Evolutionary conservation across 2,329 filamentous ascomycete genomes (phyloP).

Genomic region (Phialemoniopsis sp.): DNA sequence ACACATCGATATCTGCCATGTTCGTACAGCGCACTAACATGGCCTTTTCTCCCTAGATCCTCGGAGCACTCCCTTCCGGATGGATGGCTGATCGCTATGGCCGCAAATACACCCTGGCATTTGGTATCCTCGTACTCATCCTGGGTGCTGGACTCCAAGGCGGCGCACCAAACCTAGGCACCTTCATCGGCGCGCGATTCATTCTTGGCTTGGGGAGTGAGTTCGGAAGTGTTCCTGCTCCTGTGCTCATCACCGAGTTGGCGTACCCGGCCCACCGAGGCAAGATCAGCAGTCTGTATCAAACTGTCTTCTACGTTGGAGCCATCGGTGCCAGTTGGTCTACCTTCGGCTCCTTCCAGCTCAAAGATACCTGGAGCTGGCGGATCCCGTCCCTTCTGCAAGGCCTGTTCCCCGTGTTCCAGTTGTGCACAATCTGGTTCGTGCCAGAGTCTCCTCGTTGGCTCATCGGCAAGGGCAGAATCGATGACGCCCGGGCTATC

Average conservation of each 20-base stretch:
- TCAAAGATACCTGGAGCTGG: slow-evolving; percentile 37
- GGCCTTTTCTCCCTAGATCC: no score
- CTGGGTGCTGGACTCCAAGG: slow-evolving; percentile 25
- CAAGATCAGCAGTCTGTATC: slow-evolving; percentile 39
- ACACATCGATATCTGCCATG: no score
- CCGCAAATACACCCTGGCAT: slow-evolving; percentile 28
- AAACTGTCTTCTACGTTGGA: slow-evolving; percentile 41
- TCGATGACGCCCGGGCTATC: not conserved
- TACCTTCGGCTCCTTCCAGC: slow-evolving; percentile 35
- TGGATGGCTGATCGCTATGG: slow-evolving; percentile 27
- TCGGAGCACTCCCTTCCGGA: slow-evolving; percentile 20
- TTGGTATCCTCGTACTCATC: slow-evolving; percentile 24
- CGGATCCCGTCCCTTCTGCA: slow-evolving; percentile 14
- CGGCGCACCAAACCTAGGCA: slow-evolving; percentile 15
- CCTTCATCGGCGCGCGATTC: slow-evolving; percentile 47
- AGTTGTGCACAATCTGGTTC: no score
- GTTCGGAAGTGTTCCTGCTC: slow-evolving; percentile 33
- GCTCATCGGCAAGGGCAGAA: not conserved
- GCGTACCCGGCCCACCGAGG: slow-evolving; percentile 45
- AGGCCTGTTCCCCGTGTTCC: slow-evolving; percentile 1
- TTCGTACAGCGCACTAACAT: no score
- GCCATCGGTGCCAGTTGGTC: slow-evolving; percentile 36
- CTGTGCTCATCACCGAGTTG: slow-evolving; percentile 43
- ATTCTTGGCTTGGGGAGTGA: slow-evolving; percentile 48
- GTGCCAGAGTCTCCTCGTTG: no score